Base-by-base conservation (phyloP, 2,329 filamentous ascomycete species). In the Botrytis cinerea region DNA sequence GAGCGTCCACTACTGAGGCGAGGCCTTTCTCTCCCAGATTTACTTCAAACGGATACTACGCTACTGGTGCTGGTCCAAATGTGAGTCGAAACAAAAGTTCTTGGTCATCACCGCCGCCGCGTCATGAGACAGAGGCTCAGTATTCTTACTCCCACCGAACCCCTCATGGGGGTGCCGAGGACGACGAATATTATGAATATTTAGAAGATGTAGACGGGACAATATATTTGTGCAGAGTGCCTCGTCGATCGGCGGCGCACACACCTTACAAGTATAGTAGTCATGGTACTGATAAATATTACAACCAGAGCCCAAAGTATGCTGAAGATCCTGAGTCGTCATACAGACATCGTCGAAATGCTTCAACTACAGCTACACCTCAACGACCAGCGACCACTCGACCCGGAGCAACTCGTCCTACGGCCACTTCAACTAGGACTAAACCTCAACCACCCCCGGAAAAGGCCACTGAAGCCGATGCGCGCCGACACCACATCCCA, bases 401-500 rank as follows among this genome's bases (percentile, higher is more conserved):
- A n/a, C 67, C 76, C 6, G 61, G 74, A 46, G 75, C 77, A 9
- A 67, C 74, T 28, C 79, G 79, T 20, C 75, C 80, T 4, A 72
- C 79, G 9, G 54, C 76, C 20, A 72, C 79, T 40, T 76, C 79
- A 57, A 78, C 79, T 75, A 80, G 80, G 70, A 78, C 79, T 73
- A 80, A 80, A 73, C 76, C 83, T 16, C 80, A 83, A 20, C 80
- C 83, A 25, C 75, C 83, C 14, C 76, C 82, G 16, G 81, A 83
- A 72, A 84, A 85, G 79, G 89, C 89, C 9, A 91, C 88, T 45
- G 87, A 89, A 75, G 84, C 83, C 20, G 89, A 91, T 81, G 88
- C 89, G 51, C 85, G 84, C 79, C 85, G 83, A 81, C 92, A 93
- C 80, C 88, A 89, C 74, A 98, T 99, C 73, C 95, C 96, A 2